Base-by-base conservation (phyloP, 2,329 filamentous ascomycete species). In the Cadophora luteo-olivacea region DNA sequence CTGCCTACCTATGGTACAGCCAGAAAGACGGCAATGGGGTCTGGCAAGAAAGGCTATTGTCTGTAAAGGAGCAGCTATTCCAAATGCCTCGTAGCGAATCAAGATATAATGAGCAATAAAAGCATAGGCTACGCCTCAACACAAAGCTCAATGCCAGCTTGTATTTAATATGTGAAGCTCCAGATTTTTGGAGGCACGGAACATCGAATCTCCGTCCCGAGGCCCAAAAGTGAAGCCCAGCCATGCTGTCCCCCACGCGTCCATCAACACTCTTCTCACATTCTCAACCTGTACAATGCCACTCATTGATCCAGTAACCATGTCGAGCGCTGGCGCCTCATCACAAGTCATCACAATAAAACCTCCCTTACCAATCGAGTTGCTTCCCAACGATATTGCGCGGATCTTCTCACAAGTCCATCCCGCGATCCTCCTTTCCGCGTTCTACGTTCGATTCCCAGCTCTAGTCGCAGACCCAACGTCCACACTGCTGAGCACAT, bases 391-490 rank as follows among this genome's bases (percentile, higher is more conserved):
- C 0, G 72, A 76, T 22, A 71, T 82, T 24, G 84, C 87, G 2
- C 83, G 80, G 62, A 77, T 85, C 25, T 86, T 91, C 76, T 87
- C 90, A 14, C 85, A 92, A 75, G 79, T 88, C 24, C 92, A 97
- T 73, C 90, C 92, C 0, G 79, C 85, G 32, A 80, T 93, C 12
- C 83, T 97, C 36, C 84, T 92, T 36, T 85, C 84, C 11, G 80
- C 91, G 45, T 89, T 91, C 77, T 84, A 85, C 57, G 77, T 87
- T 71, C 86, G 86, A 49, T 95, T 97, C 79, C 78, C 81, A 45
- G 81, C 84, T 22, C 83, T 97, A 32, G 91, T 97, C 33, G 82
- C 84, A 19, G 87, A 94, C 72, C 92, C 94, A 0, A 85, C 91
- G 2, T 80, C 84, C 19, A 86, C 90, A 7, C 84, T 97, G 48